These are phyloP conservation scores for Aspergillus saccharolyticus DNA, from an alignment of 495 filamentous ascomycete genomes.

Conservation along the genomic window DNA sequence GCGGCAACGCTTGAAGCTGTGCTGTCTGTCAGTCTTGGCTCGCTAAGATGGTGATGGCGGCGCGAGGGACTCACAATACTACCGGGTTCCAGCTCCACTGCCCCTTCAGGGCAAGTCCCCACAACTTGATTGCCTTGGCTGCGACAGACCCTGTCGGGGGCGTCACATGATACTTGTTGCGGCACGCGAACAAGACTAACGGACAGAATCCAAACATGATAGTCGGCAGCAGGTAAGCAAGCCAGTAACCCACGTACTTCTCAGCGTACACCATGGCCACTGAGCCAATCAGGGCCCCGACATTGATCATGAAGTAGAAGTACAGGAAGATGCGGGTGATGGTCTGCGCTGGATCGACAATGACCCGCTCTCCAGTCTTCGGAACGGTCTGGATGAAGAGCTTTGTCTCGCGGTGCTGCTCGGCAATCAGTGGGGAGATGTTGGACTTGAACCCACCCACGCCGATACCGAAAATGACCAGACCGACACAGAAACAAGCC, in stretches of 20 bases:
- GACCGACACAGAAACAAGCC: slow-evolving; percentile 54
- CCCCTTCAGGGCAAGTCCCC: slow-evolving; percentile 53
- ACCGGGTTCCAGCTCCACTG: slow-evolving; percentile 55
- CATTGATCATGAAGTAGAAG: slow-evolving; percentile 50
- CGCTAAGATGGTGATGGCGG: background rate
- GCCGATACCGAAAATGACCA: slow-evolving; percentile 50
- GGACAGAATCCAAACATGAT: slow-evolving; percentile 55
- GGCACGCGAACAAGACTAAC: slow-evolving; percentile 53
- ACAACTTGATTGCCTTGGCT: slow-evolving; percentile 49
- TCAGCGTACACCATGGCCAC: slow-evolving; percentile 61
- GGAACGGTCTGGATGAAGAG: slow-evolving; percentile 35
- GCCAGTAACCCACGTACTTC: slow-evolving; percentile 72
- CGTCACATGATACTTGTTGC: slow-evolving; percentile 51
- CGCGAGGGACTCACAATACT: slow-evolving; percentile 25
- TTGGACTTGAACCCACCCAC: slow-evolving; percentile 59
- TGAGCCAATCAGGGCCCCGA: slow-evolving; percentile 47
- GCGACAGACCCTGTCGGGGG: slow-evolving; percentile 63
- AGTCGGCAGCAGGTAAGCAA: slow-evolving; percentile 61
- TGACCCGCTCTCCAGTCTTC: slow-evolving; percentile 55
- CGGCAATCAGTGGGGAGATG: slow-evolving; percentile 54
- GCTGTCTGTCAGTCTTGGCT: background rate
- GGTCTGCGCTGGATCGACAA: slow-evolving; percentile 63
- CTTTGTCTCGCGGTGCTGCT: slow-evolving; percentile 43
- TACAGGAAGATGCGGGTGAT: slow-evolving; percentile 34
- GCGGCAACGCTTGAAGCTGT: slow-evolving; percentile 48